A percentile compares a stretch with the other conserved stretches of the same genome.
Conservation (phyloP, 495 filamentous ascomycete species). For the Lasiosphaeria ovina region DNA sequence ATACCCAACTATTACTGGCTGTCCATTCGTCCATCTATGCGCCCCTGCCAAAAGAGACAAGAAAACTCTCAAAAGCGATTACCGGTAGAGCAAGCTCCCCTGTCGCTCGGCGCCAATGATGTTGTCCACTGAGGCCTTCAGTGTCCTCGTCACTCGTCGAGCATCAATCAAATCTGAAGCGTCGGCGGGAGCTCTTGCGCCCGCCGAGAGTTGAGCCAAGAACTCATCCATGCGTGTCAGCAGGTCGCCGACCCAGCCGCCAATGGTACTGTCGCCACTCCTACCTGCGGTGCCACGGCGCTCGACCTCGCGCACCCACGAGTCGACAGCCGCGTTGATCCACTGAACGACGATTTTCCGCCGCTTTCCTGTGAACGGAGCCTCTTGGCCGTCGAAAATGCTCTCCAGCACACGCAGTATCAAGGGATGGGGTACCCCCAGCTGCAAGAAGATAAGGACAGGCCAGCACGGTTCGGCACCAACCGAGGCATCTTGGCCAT, state of each 20-base stretch:
- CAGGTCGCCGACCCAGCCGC: slow-evolving; percentile 42
- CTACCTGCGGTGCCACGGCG: slow-evolving; percentile 33
- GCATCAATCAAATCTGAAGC: slow-evolving; percentile 31
- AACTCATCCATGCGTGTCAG: slow-evolving; percentile 39
- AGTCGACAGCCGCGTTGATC: slow-evolving; percentile 37
- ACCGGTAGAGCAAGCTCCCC: no score
- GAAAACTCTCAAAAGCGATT: no score
- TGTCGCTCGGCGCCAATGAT: no score
- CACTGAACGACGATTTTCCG: slow-evolving; percentile 42
- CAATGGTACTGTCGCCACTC: slow-evolving; percentile 32
- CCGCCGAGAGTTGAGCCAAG: slow-evolving; percentile 23
- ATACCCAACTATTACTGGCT: no score
- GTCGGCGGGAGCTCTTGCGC: slow-evolving; percentile 22
- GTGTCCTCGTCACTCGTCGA: slow-evolving; percentile 16
- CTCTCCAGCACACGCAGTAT: slow-evolving; percentile 74
- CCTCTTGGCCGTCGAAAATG: slow-evolving; percentile 79
- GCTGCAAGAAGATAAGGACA: slow-evolving; percentile 71
- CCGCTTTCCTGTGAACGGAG: slow-evolving; percentile 69
- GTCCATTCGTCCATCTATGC: no score
- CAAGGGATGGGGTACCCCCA: slow-evolving; percentile 71
- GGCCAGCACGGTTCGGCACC: slow-evolving; percentile 68
- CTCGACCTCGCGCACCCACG: slow-evolving; percentile 44
- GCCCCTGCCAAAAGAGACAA: no score
- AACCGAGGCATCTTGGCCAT: slow-evolving; percentile 64
- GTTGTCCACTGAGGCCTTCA: slow-evolving; percentile 16